phyloP scores from a whole-genome alignment of 441 rosid species.

The Adansonia grandidieri region DNA sequence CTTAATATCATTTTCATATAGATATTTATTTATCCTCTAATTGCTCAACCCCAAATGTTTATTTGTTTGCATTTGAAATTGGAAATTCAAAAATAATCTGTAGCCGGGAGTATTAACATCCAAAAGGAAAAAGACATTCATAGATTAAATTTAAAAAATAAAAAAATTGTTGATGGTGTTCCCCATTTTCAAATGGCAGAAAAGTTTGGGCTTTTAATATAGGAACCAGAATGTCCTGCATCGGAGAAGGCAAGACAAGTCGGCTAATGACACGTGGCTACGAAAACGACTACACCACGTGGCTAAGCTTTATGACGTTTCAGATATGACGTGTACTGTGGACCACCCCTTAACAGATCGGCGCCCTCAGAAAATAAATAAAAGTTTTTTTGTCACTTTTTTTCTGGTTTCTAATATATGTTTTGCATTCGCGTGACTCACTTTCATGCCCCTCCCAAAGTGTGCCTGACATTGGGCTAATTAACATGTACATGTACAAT shows the following conservation, averaged over 20 bases:
- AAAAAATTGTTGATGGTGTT: background rate
- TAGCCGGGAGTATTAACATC: too few relatives aligned
- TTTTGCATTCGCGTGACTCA: background rate
- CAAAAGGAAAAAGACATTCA: too few relatives aligned
- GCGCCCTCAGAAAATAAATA: constrained; percentile 7
- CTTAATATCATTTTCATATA: background rate
- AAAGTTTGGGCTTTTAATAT: constrained; percentile 2
- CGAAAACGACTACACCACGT: constrained; percentile 49
- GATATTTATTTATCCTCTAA: background rate
- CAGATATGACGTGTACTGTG: constrained; percentile 37
- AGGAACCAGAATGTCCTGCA: constrained; percentile 40
- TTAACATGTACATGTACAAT: too few relatives aligned
- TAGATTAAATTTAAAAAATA: background rate
- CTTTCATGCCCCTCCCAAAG: too few relatives aligned
- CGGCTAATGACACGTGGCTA: constrained; percentile 41
- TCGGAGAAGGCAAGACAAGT: constrained; percentile 34
- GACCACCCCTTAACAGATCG: constrained; percentile 41
- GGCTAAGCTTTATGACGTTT: constrained; percentile 43
- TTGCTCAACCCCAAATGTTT: background rate
- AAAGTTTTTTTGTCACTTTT: background rate
- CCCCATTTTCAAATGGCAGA: background rate
- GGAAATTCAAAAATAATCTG: too few relatives aligned
- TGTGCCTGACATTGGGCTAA: too few relatives aligned
- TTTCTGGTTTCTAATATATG: too few relatives aligned
- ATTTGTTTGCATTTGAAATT: too few relatives aligned